phyloP scores from a whole-genome alignment of 139 green algal species.

The Monoraphidium neglectum region DNA sequence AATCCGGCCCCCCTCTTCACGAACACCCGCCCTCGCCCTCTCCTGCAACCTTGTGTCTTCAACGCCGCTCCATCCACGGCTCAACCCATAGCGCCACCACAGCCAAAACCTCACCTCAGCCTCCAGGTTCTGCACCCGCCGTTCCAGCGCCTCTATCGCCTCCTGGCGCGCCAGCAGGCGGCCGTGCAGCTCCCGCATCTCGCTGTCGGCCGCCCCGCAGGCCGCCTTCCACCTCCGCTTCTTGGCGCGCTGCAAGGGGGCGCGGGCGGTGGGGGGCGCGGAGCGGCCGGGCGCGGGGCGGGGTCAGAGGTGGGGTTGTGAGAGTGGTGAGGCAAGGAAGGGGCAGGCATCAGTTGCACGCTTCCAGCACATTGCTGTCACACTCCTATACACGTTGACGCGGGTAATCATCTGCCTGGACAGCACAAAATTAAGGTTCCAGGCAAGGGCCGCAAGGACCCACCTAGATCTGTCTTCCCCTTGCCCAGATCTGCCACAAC shows the following conservation, averaged over 20 bases:
- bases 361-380: too few species aligned
- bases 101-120: slow-evolving; percentile 8
- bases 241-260: slow-evolving; percentile 27
- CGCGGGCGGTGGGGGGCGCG: too few species aligned
- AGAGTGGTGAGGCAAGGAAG: too few species aligned
- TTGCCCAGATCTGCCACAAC: too few species aligned
- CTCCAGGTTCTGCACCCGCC: slow-evolving; percentile 4
- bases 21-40: neutral
- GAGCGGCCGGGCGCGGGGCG: too few species aligned
- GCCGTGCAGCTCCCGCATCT: slow-evolving; percentile 18
- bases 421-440: neutral
- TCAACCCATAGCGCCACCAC: neutral
- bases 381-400: too few species aligned
- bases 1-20: neutral
- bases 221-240: slow-evolving; percentile 28
- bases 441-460: neutral
- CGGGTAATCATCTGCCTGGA: neutral
- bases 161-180: slow-evolving; percentile 21
- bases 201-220: neutral
- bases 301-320: too few species aligned
- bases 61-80: too few species aligned
- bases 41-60: slow-evolving; percentile 1
- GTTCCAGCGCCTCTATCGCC: slow-evolving; percentile 12
- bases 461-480: neutral
- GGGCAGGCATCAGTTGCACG: too few species aligned